A percentile compares a stretch with the other conserved stretches of the same genome.
Evolutionary conservation across 2,329 filamentous ascomycete species (phyloP).

Genomic region (Claviceps capensis): DNA sequence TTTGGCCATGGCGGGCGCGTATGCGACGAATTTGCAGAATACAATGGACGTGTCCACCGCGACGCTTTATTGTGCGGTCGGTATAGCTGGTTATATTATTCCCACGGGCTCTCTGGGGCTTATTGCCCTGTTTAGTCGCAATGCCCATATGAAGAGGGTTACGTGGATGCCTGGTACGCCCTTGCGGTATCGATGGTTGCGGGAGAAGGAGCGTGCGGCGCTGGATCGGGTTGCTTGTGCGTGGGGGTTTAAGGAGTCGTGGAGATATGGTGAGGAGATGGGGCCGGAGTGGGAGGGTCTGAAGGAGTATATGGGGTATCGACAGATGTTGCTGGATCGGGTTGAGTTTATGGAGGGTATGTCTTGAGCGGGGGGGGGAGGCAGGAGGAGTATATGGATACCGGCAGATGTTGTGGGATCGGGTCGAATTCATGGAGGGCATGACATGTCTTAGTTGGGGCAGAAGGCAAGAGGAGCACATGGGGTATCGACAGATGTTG

Average conservation of each 20-base stretch:
- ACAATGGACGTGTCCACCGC: constrained; percentile 66
- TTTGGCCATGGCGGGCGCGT: constrained; percentile 51
- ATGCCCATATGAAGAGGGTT: constrained; percentile 90
- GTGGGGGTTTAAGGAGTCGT: constrained; percentile 80
- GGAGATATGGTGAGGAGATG: constrained; percentile 76
- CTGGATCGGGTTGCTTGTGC: constrained; percentile 74
- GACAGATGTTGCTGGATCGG: constrained; percentile 82
- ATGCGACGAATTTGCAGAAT: constrained; percentile 34
- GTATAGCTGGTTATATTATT: constrained; percentile 69
- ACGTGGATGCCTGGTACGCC: constrained; percentile 79
- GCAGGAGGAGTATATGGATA: no score
- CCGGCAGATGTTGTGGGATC: no score
- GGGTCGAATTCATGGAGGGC: no score
- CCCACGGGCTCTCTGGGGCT: constrained; percentile 72
- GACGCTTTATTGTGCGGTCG: constrained; percentile 65
- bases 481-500: no score
- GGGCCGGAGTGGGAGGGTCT: constrained; percentile 81
- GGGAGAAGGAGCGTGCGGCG: constrained; percentile 80
- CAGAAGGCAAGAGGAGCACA: no score
- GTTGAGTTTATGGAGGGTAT: constrained; percentile 89
- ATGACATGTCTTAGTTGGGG: no score
- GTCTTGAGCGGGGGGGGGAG: constrained; percentile 22
- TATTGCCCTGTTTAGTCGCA: constrained; percentile 72
- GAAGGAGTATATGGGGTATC: constrained; percentile 66
- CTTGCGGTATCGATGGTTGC: constrained; percentile 67